Conservation (phyloP, 352 stramenopile species). For the Phytopythium mirpurense region DNA sequence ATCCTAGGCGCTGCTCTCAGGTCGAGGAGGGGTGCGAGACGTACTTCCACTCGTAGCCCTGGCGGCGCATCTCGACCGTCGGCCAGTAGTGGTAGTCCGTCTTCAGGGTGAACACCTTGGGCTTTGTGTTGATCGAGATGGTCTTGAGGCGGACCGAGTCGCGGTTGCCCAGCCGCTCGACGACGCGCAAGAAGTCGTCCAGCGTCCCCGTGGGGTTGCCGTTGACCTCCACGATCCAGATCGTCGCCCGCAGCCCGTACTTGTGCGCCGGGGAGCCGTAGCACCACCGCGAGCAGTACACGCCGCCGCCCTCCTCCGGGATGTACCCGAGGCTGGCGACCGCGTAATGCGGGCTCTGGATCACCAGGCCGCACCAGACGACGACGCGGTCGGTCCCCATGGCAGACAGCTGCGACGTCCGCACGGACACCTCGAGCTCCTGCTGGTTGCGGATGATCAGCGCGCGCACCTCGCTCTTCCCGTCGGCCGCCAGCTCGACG, state of each 20-base stretch:
- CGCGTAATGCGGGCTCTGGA: slow-evolving; percentile 88
- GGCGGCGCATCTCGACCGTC: slow-evolving; percentile 73
- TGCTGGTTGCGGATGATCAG: slow-evolving; percentile 75
- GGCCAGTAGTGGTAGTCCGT: slow-evolving; percentile 91
- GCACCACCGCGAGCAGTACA: slow-evolving; percentile 89
- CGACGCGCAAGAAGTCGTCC: slow-evolving; percentile 82
- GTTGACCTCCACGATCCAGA: slow-evolving; percentile 91
- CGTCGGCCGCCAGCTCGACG: slow-evolving; percentile 54
- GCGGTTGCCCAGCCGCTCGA: slow-evolving; percentile 74
- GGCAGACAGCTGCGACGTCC: slow-evolving; percentile 55
- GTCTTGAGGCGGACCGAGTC: slow-evolving; percentile 87
- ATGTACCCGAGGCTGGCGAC: slow-evolving; percentile 84
- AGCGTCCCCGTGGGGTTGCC: slow-evolving; percentile 70
- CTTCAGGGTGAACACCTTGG: slow-evolving; percentile 88
- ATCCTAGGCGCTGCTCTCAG: not conserved
- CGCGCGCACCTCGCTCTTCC: slow-evolving; percentile 48
- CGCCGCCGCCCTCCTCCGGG: slow-evolving; percentile 73
- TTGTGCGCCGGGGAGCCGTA: slow-evolving; percentile 90
- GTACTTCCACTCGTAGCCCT: slow-evolving; percentile 71
- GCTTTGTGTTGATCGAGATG: slow-evolving; percentile 88
- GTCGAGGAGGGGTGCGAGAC: slow-evolving; percentile 26
- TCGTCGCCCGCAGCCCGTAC: slow-evolving; percentile 85
- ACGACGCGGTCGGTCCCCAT: slow-evolving; percentile 88
- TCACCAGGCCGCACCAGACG: slow-evolving; percentile 88
- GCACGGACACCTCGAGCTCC: slow-evolving; percentile 55